Percentiles rank a stretch among this genome's conserved stretches.
Conservation (phyloP, 371 early-diverging fungal species). For the Mucor circinelloides region DNA sequence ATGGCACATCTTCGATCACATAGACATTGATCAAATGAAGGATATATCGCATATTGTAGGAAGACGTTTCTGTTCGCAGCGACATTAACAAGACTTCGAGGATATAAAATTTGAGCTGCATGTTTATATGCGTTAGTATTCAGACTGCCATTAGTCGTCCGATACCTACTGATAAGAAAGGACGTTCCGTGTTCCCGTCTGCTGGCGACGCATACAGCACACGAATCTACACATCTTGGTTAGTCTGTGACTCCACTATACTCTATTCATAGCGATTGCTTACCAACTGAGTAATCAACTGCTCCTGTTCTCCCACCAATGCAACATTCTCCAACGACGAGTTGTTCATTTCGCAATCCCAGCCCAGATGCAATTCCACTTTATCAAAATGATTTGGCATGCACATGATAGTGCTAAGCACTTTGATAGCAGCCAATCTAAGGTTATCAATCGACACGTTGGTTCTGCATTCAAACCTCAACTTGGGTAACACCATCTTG, state of each 20-base stretch:
- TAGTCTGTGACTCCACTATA: not conserved
- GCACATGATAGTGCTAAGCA: slow-evolving; percentile 69
- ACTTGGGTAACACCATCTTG: slow-evolving; percentile 66
- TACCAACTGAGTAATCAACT: slow-evolving; percentile 58
- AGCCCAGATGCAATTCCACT: slow-evolving; percentile 56
- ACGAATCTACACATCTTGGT: slow-evolving; percentile 42
- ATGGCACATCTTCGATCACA: slow-evolving; percentile 75
- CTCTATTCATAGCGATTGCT: too few relatives aligned
- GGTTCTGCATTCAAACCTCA: slow-evolving; percentile 35
- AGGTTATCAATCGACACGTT: slow-evolving; percentile 64
- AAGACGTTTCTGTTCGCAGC: slow-evolving; percentile 66
- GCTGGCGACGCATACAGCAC: slow-evolving; percentile 55
- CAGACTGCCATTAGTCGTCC: not conserved
- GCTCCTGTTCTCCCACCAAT: slow-evolving; percentile 56
- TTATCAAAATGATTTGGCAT: slow-evolving; percentile 60
- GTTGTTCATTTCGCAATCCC: slow-evolving; percentile 52
- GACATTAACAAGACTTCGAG: slow-evolving; percentile 70
- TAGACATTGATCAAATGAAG: slow-evolving; percentile 76
- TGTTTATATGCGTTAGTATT: not conserved
- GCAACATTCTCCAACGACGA: not conserved
- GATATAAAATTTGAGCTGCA: slow-evolving; percentile 72
- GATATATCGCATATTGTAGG: slow-evolving; percentile 69
- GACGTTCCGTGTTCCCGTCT: slow-evolving; percentile 30
- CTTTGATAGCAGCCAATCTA: slow-evolving; percentile 67
- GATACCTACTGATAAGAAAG: slow-evolving; percentile 48